These are phyloP conservation scores for Botrytis fabae DNA, from an alignment of 2,329 filamentous ascomycete genomes.

Conservation along the genomic window DNA sequence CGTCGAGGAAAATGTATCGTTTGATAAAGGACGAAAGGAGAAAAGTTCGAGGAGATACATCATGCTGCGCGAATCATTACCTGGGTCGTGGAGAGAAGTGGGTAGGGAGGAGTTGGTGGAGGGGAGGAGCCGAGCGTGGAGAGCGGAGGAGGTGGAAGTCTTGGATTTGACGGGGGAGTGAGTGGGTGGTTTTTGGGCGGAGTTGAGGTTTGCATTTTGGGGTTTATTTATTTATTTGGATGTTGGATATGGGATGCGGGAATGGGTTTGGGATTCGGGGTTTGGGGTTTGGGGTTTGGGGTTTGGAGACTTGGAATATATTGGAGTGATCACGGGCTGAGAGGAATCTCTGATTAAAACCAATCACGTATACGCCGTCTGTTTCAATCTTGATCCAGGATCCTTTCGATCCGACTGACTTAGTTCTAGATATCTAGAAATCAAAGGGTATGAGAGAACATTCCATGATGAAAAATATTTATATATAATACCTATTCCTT, in stretches of 20 bases:
- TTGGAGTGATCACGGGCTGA: background rate
- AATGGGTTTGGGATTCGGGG: background rate
- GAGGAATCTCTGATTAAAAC: background rate
- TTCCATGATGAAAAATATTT: background rate
- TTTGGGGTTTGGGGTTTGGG: too few species aligned
- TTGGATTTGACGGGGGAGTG: conserved; percentile 22
- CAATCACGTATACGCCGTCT: background rate
- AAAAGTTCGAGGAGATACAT: conserved; percentile 18
- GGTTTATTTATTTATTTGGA: background rate
- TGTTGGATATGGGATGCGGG: background rate
- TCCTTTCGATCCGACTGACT: background rate
- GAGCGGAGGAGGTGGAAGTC: conserved; percentile 20
- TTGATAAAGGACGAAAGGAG: background rate
- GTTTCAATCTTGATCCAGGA: background rate
- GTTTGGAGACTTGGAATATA: background rate
- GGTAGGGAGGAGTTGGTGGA: conserved; percentile 19
- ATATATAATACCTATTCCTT: background rate
- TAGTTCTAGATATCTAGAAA: background rate
- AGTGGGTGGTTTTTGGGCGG: too few species aligned
- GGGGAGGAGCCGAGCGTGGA: conserved; percentile 23
- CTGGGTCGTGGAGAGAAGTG: conserved; percentile 18
- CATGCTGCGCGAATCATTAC: conserved; percentile 19
- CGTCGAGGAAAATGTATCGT: background rate
- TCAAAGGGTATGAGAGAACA: background rate
- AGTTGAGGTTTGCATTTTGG: background rate